Conservation (phyloP, 768 basidiomycete species). For the Lanmaoa rubissima region DNA sequence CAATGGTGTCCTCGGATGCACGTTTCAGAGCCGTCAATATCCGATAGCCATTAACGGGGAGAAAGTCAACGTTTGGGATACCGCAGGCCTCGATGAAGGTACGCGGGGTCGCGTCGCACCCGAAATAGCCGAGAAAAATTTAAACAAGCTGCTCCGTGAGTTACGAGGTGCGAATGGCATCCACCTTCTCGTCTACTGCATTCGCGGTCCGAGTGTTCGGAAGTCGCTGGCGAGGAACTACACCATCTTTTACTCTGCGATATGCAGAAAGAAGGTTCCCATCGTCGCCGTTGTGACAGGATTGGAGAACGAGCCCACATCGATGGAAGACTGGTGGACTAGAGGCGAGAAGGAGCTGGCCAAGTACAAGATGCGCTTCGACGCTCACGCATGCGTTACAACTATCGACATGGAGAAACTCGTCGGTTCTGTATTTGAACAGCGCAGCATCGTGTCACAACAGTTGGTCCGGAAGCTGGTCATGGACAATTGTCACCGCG, state of each 20-base stretch:
- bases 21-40: conserved; percentile 32
- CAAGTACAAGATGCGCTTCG: conserved; percentile 36
- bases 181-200: conserved; percentile 33
- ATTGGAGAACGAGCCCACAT: conserved; percentile 31
- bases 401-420: conserved; percentile 26
- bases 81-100: conserved; percentile 32
- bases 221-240: conserved; percentile 31
- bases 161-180: conserved; percentile 31
- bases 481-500: conserved; percentile 16
- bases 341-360: conserved; percentile 32
- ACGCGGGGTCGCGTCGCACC: conserved; percentile 24
- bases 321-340: conserved; percentile 41
- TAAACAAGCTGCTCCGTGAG: conserved; percentile 31
- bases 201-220: conserved; percentile 30
- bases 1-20: conserved; percentile 34
- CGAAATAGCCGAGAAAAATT: conserved; percentile 26
- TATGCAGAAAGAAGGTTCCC: conserved; percentile 32
- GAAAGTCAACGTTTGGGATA: conserved; percentile 31
- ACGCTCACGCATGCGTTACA: conserved; percentile 42
- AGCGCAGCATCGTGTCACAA: conserved; percentile 23
- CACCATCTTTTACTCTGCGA: conserved; percentile 28
- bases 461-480: conserved; percentile 21
- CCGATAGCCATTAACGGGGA: conserved; percentile 14
- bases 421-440: conserved; percentile 15
- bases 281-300: conserved; percentile 34